Percentiles rank a stretch among this genome's conserved stretches.
Evolutionary conservation across 1,284 basidiomycete species (phyloP).

Genomic region (Naganishia sp.): DNA sequence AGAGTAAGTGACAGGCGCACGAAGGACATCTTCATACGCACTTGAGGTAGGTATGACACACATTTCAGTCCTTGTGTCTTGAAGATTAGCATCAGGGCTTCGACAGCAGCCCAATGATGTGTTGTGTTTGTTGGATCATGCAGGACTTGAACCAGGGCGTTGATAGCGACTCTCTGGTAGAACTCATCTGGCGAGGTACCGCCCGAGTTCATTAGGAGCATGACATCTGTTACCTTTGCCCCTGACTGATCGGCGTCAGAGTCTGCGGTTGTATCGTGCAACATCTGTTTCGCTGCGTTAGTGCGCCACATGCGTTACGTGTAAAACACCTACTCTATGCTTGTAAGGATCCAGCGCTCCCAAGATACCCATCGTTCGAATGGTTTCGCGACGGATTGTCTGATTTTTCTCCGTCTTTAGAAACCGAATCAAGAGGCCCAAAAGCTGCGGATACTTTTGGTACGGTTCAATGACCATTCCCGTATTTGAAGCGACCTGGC

Average conservation of each 20-base stretch:
- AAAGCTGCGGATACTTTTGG: slow-evolving; percentile 83
- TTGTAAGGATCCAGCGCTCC: slow-evolving; percentile 98
- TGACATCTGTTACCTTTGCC: slow-evolving; percentile 60
- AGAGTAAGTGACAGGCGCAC: slow-evolving; percentile 22
- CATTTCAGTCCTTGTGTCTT: slow-evolving; percentile 97
- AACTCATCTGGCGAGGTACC: slow-evolving; percentile 82
- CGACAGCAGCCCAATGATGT: slow-evolving; percentile 91
- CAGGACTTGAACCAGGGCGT: slow-evolving; percentile 81
- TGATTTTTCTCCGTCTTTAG: slow-evolving; percentile 78
- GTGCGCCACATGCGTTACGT: not conserved
- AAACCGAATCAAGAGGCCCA: slow-evolving; percentile 84
- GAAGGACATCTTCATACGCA: slow-evolving; percentile 49
- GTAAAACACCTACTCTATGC: slow-evolving; percentile 66
- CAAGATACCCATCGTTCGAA: slow-evolving; percentile 92
- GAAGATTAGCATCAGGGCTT: slow-evolving; percentile 99
- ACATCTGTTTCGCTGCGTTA: slow-evolving; percentile 56
- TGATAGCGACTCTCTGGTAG: slow-evolving; percentile 95
- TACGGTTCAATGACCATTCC: slow-evolving; percentile 92
- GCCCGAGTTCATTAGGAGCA: slow-evolving; percentile 60
- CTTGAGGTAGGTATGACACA: slow-evolving; percentile 91
- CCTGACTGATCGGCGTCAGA: slow-evolving; percentile 58
- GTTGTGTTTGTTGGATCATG: slow-evolving; percentile 82
- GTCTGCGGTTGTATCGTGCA: slow-evolving; percentile 75
- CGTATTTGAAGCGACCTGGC: slow-evolving; percentile 93
- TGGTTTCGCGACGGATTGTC: slow-evolving; percentile 77